Percentiles rank a stretch among this genome's conserved stretches.
phyloP scores from a whole-genome alignment of 1,284 basidiomycete genomes.

The Naganishia sp. region DNA sequence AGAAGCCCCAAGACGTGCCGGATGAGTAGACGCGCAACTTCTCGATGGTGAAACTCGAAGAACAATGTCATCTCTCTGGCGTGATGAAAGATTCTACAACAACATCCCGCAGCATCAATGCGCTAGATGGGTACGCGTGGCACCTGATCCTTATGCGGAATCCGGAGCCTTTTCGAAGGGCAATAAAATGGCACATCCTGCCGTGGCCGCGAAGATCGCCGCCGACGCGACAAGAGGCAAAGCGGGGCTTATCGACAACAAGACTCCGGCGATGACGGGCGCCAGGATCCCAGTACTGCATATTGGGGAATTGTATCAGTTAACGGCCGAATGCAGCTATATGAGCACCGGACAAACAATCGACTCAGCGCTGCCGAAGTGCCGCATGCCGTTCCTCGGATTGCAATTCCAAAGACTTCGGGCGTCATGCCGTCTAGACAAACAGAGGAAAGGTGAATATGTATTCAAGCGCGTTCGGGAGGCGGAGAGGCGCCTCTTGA shows the following conservation, averaged over 20 bases:
- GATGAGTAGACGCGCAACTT: slow-evolving; percentile 43
- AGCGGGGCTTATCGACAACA: slow-evolving; percentile 69
- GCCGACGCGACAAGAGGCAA: slow-evolving; percentile 79
- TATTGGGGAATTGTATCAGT: slow-evolving; percentile 9
- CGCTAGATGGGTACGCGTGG: neutral
- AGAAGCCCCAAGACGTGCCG: slow-evolving; percentile 55
- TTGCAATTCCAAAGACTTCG: slow-evolving; percentile 79
- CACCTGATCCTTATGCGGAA: neutral
- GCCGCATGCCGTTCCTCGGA: slow-evolving; percentile 87
- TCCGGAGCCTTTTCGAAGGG: slow-evolving; percentile 47
- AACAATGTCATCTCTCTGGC: neutral
- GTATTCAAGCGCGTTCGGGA: neutral
- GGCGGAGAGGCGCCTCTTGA: slow-evolving; percentile 37
- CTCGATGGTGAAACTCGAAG: neutral
- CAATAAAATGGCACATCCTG: slow-evolving; percentile 66
- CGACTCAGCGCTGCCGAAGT: slow-evolving; percentile 85
- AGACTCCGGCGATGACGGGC: slow-evolving; percentile 77
- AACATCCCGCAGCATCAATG: slow-evolving; percentile 9
- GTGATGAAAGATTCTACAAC: neutral
- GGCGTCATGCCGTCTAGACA: slow-evolving; percentile 72
- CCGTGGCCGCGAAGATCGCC: slow-evolving; percentile 68
- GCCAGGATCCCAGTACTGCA: slow-evolving; percentile 85
- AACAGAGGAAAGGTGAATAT: slow-evolving; percentile 6
- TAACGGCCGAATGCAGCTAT: slow-evolving; percentile 27
- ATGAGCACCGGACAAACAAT: slow-evolving; percentile 59